Evolutionary conservation across 306 rosid species (phyloP).

Genomic region (Dalbergia oliveri): DNA sequence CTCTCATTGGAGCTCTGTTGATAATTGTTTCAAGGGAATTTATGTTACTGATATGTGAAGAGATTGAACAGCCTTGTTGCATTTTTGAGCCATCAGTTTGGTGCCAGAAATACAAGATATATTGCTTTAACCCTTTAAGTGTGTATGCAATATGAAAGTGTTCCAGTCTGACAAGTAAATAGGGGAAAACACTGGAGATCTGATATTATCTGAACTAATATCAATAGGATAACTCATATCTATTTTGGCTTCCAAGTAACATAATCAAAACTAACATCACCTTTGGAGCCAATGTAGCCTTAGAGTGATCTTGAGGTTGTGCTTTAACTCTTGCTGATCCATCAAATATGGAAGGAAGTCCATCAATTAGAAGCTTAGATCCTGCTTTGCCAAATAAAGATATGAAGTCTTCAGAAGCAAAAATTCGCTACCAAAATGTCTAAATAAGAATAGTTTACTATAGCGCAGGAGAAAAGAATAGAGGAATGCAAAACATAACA

Average conservation of each 20-base stretch:
- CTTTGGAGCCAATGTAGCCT: constrained; percentile 90
- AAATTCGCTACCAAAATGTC: constrained; percentile 30
- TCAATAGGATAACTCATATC: constrained; percentile 24
- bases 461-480: constrained; percentile 33
- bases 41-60: background rate
- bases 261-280: constrained; percentile 55
- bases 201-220: constrained; percentile 20
- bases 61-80: background rate
- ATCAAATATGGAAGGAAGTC: constrained; percentile 89
- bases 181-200: background rate
- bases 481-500: constrained; percentile 18
- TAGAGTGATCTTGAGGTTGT: constrained; percentile 75
- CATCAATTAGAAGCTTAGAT: constrained; percentile 69
- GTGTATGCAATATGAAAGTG: constrained; percentile 23
- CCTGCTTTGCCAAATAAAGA: constrained; percentile 58
- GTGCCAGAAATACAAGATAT: background rate
- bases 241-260: constrained; percentile 19
- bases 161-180: constrained; percentile 3
- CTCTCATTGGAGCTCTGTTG: background rate
- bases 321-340: constrained; percentile 82
- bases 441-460: constrained; percentile 2
- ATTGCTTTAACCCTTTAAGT: background rate
- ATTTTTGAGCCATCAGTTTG: constrained; percentile 19
- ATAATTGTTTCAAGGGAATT: constrained; percentile 10
- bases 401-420: constrained; percentile 31